Conservation (phyloP, 306 rosid genomes). For the Spatholobus suberectus region DNA sequence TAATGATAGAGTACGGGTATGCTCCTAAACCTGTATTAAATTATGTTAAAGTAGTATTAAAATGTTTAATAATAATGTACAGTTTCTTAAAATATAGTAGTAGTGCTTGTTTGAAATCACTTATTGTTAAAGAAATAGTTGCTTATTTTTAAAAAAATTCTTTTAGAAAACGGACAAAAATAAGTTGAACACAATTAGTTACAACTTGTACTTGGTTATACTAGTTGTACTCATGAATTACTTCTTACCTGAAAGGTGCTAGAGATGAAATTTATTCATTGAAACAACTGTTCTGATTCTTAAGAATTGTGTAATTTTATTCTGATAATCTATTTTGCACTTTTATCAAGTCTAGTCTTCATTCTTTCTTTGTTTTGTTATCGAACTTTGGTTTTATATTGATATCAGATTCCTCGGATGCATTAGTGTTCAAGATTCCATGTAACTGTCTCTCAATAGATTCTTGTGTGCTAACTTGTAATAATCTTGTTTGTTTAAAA, state of each 20-base stretch:
- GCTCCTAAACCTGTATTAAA: background rate
- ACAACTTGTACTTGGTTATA: background rate
- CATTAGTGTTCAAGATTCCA: background rate
- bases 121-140: background rate
- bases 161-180: background rate
- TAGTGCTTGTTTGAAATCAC: background rate
- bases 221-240: background rate
- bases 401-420: background rate
- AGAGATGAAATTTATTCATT: background rate
- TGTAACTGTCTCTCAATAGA: background rate
- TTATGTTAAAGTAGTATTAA: background rate
- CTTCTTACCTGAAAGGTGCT: background rate
- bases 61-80: background rate
- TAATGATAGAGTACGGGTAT: background rate
- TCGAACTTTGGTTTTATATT: background rate
- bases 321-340: background rate
- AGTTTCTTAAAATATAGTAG: background rate
- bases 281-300: background rate
- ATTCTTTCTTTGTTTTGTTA: background rate
- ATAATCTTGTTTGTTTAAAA: background rate
- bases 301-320: background rate
- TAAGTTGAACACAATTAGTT: background rate
- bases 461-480: background rate
- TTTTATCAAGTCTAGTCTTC: background rate
- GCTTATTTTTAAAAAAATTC: background rate